A percentile compares a stretch with the other conserved stretches of the same genome.
Conservation (phyloP, 352 stramenopile genomes). For the Globisporangium cederbergense region DNA sequence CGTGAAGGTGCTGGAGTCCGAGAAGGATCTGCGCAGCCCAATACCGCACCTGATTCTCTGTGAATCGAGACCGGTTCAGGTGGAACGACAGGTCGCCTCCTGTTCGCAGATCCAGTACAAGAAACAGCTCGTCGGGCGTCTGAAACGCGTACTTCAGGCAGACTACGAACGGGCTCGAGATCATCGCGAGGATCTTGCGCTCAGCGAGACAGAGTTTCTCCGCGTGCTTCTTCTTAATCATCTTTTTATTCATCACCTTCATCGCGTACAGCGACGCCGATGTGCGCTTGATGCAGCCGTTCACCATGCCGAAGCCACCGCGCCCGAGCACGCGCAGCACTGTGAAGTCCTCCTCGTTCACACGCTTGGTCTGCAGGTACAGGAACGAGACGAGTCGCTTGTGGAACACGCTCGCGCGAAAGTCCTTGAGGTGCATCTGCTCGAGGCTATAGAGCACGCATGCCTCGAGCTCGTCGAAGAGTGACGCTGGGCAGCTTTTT, state of each 20-base stretch:
- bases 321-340: constrained; percentile 94
- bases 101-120: constrained; percentile 96
- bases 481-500: constrained; percentile 22
- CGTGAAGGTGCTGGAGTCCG: constrained; percentile 80
- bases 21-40: constrained; percentile 80
- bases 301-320: constrained; percentile 96
- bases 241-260: constrained; percentile 88
- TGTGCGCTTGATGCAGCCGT: constrained; percentile 95
- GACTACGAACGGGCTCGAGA: constrained; percentile 91
- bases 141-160: constrained; percentile 96
- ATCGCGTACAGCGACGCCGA: constrained; percentile 80
- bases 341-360: constrained; percentile 95
- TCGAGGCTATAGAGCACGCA: constrained; percentile 70
- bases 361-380: constrained; percentile 84
- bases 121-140: constrained; percentile 93
- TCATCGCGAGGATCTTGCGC: constrained; percentile 72
- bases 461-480: constrained; percentile 77
- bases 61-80: constrained; percentile 67
- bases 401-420: constrained; percentile 79
- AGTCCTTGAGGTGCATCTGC: constrained; percentile 64
- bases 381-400: constrained; percentile 88
- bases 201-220: constrained; percentile 76
- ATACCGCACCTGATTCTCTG: constrained; percentile 71
- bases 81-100: constrained; percentile 94
- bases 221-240: constrained; percentile 92